A percentile compares a stretch with the other conserved stretches of the same genome.
Evolutionary conservation across 176 grass and related monocot species (phyloP).

Genomic region (Zea mays): Zm-B73-REFERENCE-NAM-5.0 NC_050103.1:132669501-132670000

Average conservation of each 20-base stretch:
- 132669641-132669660: background rate
- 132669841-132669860: background rate
- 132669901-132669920: background rate
- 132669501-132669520: background rate
- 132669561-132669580: background rate
- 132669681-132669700: background rate
- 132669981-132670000: background rate
- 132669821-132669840: background rate
- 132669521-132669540: slow-evolving; percentile 8
- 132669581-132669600: background rate
- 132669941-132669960: background rate
- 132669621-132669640: background rate
- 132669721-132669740: background rate
- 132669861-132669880: slow-evolving; percentile 4
- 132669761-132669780: background rate
- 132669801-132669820: background rate
- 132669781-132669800: background rate
- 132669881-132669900: background rate
- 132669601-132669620: background rate
- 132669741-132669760: background rate
- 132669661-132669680: background rate
- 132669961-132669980: background rate
- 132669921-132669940: background rate
- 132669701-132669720: background rate
- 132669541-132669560: background rate